Evolutionary conservation across 2,329 filamentous ascomycete species (phyloP), one percentile per base, ranked within the genome.

Genomic region (Stachybotrys chartarum): DNA sequence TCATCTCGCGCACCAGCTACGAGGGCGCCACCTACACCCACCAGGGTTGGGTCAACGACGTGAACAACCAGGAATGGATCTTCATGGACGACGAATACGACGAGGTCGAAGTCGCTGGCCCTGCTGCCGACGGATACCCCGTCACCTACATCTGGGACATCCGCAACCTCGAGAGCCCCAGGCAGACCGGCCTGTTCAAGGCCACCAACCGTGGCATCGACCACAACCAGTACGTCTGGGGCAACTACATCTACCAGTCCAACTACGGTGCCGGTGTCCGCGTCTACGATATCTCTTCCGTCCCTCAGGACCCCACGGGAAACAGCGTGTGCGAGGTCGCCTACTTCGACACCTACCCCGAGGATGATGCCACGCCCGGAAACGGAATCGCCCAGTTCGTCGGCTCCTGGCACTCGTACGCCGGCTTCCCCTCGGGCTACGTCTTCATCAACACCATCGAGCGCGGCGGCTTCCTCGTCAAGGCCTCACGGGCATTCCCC

Each of bases 1-100:
- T 80, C 56, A 72, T 83, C 60, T 80, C 78, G 51, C 73, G 71
- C 54, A 81, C 78, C 3, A 74, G 73, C 0, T 83, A 83, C 66
- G 72, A 76, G 12, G 80, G 79, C 50, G 77, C 76, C 24, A 64
- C 74, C 12, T 82, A 81, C 69, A 80, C 78, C 1, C 80, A 83
- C 63, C 80, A 83, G 62, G 80, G 80, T 54, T 77, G 75, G 69
- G 69, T 81, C 10, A 70, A 78, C 52, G 72, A 79, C 64, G 63
- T 66, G n/a, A 63, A 70, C 52, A 39, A 35, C 30, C 73, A 64
- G 64, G 67, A 73, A 49, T 75, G 75, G 59, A 66, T 65, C 54
- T 70, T 80, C 35, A 68, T 81, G 24, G 77, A 81, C 63, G 78
- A 81, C 61, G 78, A 81, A 62, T 71, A 75, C 52, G 78, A 81